Conservation (phyloP, 1,284 basidiomycete species). For the Meripilus lineatus region DNA sequence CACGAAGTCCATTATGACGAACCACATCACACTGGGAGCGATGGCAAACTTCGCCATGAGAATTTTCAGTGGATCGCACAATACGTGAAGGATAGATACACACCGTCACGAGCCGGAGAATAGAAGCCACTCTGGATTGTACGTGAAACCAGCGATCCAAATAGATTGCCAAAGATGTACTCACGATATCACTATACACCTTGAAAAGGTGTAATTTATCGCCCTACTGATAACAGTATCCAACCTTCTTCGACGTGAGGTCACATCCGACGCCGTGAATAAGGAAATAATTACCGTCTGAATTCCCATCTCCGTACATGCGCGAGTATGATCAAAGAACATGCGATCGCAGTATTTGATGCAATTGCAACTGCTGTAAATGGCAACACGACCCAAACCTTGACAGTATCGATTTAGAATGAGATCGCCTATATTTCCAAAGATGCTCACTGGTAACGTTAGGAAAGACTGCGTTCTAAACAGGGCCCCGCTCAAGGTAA, state of each 20-base stretch:
- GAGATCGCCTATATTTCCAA: not conserved
- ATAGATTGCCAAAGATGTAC: not conserved
- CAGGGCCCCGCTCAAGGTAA: not conserved
- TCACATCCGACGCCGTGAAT: not conserved
- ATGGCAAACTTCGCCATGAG: constrained; percentile 1
- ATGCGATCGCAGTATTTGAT: constrained; percentile 1
- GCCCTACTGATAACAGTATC: constrained; percentile 3
- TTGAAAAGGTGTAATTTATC: constrained; percentile 2
- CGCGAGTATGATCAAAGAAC: constrained; percentile 2
- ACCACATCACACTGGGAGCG: constrained; percentile 4
- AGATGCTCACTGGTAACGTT: not conserved
- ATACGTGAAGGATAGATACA: not conserved
- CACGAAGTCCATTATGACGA: constrained; percentile 3
- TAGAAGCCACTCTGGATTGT: not conserved
- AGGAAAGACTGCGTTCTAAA: not conserved
- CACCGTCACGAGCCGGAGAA: constrained; percentile 5
- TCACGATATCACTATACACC: constrained; percentile 6
- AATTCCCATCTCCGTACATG: not conserved
- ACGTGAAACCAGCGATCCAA: not conserved
- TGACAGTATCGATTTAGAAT: not conserved
- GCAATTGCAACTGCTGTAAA: constrained; percentile 5
- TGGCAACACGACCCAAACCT: constrained; percentile 4
- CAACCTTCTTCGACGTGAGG: not conserved
- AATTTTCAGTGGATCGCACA: not conserved
- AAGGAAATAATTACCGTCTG: not conserved